Evolutionary conservation across 352 stramenopile genomes (phyloP).

Genomic region (Sclerospora graminicola): DNA sequence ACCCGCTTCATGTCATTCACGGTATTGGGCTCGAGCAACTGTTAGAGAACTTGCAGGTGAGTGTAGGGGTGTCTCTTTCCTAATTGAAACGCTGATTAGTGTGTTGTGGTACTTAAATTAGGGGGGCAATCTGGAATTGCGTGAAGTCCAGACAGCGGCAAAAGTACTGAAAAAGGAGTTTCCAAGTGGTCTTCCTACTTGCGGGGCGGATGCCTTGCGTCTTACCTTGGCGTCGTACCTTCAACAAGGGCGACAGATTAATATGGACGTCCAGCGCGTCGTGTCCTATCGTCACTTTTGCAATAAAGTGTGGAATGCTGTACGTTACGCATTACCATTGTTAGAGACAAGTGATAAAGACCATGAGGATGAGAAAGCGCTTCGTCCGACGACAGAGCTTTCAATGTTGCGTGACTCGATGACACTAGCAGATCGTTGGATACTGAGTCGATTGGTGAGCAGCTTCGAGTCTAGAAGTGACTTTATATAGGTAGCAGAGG

Average conservation of each 20-base stretch:
- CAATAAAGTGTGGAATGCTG: constrained; percentile 86
- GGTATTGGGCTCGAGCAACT: constrained; percentile 92
- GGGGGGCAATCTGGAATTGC: constrained; percentile 55
- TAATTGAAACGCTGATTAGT: no score
- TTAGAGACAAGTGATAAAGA: constrained; percentile 18
- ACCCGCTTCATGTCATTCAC: constrained; percentile 97
- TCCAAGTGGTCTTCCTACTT: constrained; percentile 96
- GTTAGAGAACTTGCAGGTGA: constrained; percentile 85
- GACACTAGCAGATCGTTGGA: constrained; percentile 68
- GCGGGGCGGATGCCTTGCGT: constrained; percentile 95
- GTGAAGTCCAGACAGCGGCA: constrained; percentile 93
- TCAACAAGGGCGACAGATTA: constrained; percentile 81
- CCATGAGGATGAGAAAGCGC: neutral
- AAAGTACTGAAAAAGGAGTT: constrained; percentile 95
- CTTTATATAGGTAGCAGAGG: no score
- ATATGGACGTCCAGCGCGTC: constrained; percentile 81
- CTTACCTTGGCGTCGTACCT: constrained; percentile 96
- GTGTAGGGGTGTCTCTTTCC: no score
- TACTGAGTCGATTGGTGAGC: constrained; percentile 71
- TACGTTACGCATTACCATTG: constrained; percentile 64
- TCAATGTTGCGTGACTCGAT: constrained; percentile 29
- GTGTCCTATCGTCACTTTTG: constrained; percentile 82
- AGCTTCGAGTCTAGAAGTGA: no score
- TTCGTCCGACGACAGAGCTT: constrained; percentile 13
- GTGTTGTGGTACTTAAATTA: no score